Evolutionary conservation across 2,329 filamentous ascomycete genomes (phyloP), one percentile per base, ranked within the genome.

Genomic region (Rutstroemia sp.): DNA sequence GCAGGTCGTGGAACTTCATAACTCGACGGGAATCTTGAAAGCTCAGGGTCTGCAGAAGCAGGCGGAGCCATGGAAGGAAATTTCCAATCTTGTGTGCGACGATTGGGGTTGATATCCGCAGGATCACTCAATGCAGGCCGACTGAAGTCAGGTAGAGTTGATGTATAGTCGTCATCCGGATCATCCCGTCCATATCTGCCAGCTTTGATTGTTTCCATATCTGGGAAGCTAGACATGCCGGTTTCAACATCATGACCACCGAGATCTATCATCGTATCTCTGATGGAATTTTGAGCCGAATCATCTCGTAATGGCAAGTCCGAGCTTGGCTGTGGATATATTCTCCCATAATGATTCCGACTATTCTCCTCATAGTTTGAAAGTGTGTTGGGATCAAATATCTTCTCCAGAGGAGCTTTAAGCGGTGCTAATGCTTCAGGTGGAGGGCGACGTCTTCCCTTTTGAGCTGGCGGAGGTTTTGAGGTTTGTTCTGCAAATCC

Each of bases 361-460:
- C 81, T 82, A 60, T 86, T 85, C 58, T 86, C 82, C 23, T 83
- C 77, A 60, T 86, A 86, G 58, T 77, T 83, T 2, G 81, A 81
- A 36, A 83, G 78, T 0, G 83, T 85, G 65, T 85, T 82, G 5
- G 82, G 82, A 57, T 86, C 83, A 64, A 86, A 86, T 0, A 86
- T 73, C 60, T 84, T 85, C 61, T 86, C 82, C 4, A 86, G 69
- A 0, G 83, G 83, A 9, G 75, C 81, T 60, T 61, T 60, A 59
- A 82, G 71, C 0, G 79, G 78, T 2, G 80, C 78, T 5, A 85
- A 71, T 25, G 78, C 76, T 48, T 83, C 78, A 3, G 82, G 82
- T 0, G 81, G 81, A 17, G 80, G 78, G 53, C 79, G 73, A 17
- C 82, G 76, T 12, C 78, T 58, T 5, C 58, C 60, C 65, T 81